phyloP scores from a whole-genome alignment of 169 alveolate species.

The Pseudocohnilembus persalinus region DNA sequence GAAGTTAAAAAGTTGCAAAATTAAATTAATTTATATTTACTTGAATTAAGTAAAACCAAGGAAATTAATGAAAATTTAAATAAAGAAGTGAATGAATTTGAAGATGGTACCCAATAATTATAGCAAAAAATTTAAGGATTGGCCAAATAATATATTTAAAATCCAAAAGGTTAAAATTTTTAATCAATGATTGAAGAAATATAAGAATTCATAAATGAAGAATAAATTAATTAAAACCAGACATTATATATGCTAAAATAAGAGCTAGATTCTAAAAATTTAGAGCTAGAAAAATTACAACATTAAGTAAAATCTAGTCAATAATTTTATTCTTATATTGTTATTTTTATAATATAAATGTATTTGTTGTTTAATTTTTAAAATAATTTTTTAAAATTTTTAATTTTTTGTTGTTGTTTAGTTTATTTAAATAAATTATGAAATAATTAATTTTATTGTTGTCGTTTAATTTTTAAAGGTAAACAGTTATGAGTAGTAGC shows the following conservation, averaged over 20 bases:
- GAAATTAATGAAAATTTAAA: background rate
- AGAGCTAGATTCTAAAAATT: background rate
- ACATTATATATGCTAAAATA: too few species aligned
- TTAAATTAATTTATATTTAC: too few species aligned
- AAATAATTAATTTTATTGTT: too few species aligned
- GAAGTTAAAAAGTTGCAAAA: background rate
- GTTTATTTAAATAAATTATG: too few species aligned
- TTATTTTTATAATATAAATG: too few species aligned
- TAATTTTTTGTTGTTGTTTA: too few species aligned
- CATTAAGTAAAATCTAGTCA: too few species aligned
- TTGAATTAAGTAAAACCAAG: background rate
- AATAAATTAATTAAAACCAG: background rate
- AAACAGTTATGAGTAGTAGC: background rate
- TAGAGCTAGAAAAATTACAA: background rate
- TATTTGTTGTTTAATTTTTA: too few species aligned
- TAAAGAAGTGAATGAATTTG: background rate
- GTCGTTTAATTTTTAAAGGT: too few species aligned
- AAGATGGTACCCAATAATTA: background rate
- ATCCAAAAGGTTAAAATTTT: background rate
- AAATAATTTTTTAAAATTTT: too few species aligned
- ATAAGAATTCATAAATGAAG: background rate
- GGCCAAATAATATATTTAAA: background rate
- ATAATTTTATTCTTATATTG: too few species aligned
- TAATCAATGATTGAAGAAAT: background rate
- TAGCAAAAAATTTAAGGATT: too few species aligned